These are phyloP conservation scores for Ammopiptanthus mongolicus DNA, from an alignment of 306 rosid species.

Conservation along the genomic window DNA sequence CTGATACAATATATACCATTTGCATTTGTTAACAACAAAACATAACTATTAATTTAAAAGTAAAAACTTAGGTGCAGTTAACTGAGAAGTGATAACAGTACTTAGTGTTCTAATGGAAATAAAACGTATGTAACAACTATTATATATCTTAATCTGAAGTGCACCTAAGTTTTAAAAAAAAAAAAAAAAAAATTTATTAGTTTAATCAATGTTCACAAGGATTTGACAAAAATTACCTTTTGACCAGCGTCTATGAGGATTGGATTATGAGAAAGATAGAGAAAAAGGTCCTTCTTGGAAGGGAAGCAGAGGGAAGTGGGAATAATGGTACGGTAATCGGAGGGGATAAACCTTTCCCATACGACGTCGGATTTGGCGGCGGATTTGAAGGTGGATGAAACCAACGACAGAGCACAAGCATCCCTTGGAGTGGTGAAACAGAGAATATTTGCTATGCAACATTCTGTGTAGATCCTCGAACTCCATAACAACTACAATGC, in stretches of 20 bases:
- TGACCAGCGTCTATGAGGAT: slow-evolving; percentile 49
- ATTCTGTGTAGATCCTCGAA: slow-evolving; percentile 51
- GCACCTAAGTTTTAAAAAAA: too few species aligned
- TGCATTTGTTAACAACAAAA: too few species aligned
- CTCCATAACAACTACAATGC: neutral
- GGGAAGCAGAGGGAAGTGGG: slow-evolving; percentile 12
- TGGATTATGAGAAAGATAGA: slow-evolving; percentile 41
- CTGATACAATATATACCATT: slow-evolving; percentile 16
- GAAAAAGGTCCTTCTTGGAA: slow-evolving; percentile 51
- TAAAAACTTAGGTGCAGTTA: too few species aligned
- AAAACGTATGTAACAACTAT: too few species aligned
- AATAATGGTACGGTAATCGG: slow-evolving; percentile 27
- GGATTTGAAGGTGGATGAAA: slow-evolving; percentile 49
- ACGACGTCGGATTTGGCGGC: slow-evolving; percentile 60
- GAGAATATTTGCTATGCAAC: slow-evolving; percentile 47
- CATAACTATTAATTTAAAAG: too few species aligned
- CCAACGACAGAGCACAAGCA: slow-evolving; percentile 41
- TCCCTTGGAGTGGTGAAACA: slow-evolving; percentile 62
- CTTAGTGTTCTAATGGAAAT: too few species aligned
- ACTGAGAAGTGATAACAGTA: too few species aligned
- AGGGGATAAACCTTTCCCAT: slow-evolving; percentile 64
- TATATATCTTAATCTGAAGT: too few species aligned
- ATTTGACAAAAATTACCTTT: slow-evolving; percentile 33
- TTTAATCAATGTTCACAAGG: neutral
- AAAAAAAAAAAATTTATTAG: neutral